A percentile compares a stretch with the other conserved stretches of the same genome.
These are phyloP conservation scores for Yamadazyma kanchanaburiensis DNA, from an alignment of 1,139 yeast genomes.

Conservation along the genomic window DNA sequence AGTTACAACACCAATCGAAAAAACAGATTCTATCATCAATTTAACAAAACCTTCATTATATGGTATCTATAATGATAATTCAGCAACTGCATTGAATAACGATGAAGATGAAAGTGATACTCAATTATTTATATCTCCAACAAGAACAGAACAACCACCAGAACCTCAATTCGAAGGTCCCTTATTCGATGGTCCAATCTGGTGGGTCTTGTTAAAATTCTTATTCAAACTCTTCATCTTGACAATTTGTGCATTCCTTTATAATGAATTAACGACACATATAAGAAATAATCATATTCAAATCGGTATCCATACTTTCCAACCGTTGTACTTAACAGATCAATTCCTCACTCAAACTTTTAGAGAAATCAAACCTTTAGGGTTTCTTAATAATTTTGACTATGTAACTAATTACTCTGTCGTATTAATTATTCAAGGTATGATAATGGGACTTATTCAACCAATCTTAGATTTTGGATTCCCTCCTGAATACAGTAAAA, in stretches of 20 bases:
- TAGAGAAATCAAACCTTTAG: constrained; percentile 24
- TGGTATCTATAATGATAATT: constrained; percentile 44
- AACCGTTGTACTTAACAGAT: constrained; percentile 34
- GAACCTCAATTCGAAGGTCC: constrained; percentile 2
- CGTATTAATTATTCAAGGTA: constrained; percentile 48
- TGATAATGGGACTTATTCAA: constrained; percentile 58
- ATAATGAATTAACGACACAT: constrained; percentile 49
- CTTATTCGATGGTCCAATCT: constrained; percentile 10
- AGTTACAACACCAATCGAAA: constrained; percentile 22
- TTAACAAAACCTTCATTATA: constrained; percentile 50
- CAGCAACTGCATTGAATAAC: constrained; percentile 29
- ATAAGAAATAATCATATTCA: constrained; percentile 48
- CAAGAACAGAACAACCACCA: constrained; percentile 2
- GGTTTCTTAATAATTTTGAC: constrained; percentile 4
- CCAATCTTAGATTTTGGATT: constrained; percentile 56
- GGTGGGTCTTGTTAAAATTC: constrained; percentile 7
- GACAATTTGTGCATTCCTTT: constrained; percentile 43
- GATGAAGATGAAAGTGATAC: constrained; percentile 23
- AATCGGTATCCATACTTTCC: constrained; percentile 27
- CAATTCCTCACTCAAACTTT: constrained; percentile 30
- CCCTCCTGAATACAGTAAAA: constrained; percentile 30
- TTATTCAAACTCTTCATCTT: constrained; percentile 28
- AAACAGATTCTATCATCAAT: constrained; percentile 43
- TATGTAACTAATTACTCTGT: constrained; percentile 16
- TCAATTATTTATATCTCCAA: constrained; percentile 5